Evolutionary conservation across 2,329 filamentous ascomycete species (phyloP), one percentile per base, ranked within the genome.

Genomic region (Alternaria ventricosa): DNA sequence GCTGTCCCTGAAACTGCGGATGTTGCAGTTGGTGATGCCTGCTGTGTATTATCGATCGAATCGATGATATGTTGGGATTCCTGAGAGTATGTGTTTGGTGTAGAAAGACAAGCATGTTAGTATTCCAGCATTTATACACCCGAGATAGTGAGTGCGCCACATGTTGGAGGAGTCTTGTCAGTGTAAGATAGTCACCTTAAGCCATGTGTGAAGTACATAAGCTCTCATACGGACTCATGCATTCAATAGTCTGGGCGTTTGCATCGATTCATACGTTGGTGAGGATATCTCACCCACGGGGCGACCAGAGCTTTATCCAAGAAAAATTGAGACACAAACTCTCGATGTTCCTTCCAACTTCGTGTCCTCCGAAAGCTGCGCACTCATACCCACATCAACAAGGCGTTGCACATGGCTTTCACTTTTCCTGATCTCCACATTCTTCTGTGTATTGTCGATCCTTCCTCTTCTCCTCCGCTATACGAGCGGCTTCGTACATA

Each of bases 21-120:
- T 9, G 7, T 36, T 3, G 33, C 13, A 36, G 33, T 36, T 9
- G 33, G 13, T n/a, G 33, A n/a, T 36, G 2, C 4, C 13, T 36
- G 33, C 7, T 36, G 7, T 36, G 13, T 36, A 13, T 36, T 36
- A 5, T n/a, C 7, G 15, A 36, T 36, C 2, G 7, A n/a, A 36
- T 36, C 0, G 13, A n/a, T n/a, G 33, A n/a, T 36, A 5, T 9
- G 0, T 36, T 9, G 13, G 1, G 4, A 36, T 1, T 1, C 15
- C 33, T n/a, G 4, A 9, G 3, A 36, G 15, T 36, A 36, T n/a
- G 33, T 15, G 5, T 36, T 36, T 9, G 15, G 2, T n/a, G 33
- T 9, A 36, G 33, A n/a, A 9, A n/a, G 33, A 36, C 13, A 36
- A 36, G 7, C 33, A n/a, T 36, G 33, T 9, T 33, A 33, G 33